Evolutionary conservation across 2,329 filamentous ascomycete species (phyloP), one percentile per base, ranked within the genome.

Genomic region (Cladosporium sp.): DNA sequence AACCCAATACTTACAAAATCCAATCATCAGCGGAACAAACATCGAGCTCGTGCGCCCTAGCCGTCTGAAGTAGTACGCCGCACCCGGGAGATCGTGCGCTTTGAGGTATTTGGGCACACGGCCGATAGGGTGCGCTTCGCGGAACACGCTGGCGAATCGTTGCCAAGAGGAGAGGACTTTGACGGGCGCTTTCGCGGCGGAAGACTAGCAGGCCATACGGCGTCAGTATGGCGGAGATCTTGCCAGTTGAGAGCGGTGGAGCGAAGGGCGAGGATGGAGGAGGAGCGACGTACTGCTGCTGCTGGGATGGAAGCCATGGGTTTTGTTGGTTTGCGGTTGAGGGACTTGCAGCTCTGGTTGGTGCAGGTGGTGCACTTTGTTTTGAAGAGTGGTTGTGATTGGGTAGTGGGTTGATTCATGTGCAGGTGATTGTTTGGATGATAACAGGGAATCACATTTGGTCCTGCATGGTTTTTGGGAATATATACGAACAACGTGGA

Each of bases 101-200:
- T 65, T 58, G 63, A 65, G 56, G 23, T 65, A 65, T 1, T 11
- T 23, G 21, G 63, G 63, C 21, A 40, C 46, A 46, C 63, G 63
- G 31, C 55, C 63, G 18, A 65, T 55, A 29, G 63, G 63, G 49
- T 65, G 63, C 11, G 63, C 55, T 55, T 65, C 63, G 53, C 55
- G 55, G 63, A 60, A 65, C 16, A 60, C 57, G 33, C 49, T 52
- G 63, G 63, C 55, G 55, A 65, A 60, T n/a, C 56, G 50, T 33
- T 56, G 61, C 50, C 50, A 56, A 29, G 23, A n/a, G 33, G 61
- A 29, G 50, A 56, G 61, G 35, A 62, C 49, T 55, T 23, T 62
- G 60, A 37, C 16, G 59, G 59, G 59, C 44, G 58, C 58, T 14
- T 46, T n/a, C 26, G 59, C 46, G 10, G 59, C 59, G n/a, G 44